phyloP scores from a whole-genome alignment of 805 yeast species.

The Metschnikowia kunwiensis region DNA sequence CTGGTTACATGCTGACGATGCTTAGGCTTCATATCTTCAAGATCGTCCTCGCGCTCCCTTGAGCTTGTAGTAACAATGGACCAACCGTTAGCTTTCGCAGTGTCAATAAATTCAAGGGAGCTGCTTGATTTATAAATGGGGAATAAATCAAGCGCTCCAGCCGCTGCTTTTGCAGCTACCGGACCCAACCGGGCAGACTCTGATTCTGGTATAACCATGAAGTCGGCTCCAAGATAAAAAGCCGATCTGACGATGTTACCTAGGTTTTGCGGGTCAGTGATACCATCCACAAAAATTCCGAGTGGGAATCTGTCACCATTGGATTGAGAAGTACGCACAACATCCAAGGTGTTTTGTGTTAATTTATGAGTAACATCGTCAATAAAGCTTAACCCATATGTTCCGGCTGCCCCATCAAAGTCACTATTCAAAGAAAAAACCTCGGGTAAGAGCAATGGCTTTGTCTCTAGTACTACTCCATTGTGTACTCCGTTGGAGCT shows the following conservation, averaged over 20 bases:
- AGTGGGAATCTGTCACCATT: slow-evolving; percentile 44
- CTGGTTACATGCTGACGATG: slow-evolving; percentile 30
- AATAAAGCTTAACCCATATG: slow-evolving; percentile 20
- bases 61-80: slow-evolving; percentile 60
- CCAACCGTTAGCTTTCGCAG: slow-evolving; percentile 64
- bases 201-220: slow-evolving; percentile 62
- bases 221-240: slow-evolving; percentile 78
- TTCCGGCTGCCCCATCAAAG: slow-evolving; percentile 13
- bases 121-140: slow-evolving; percentile 56
- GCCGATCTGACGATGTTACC: slow-evolving; percentile 84
- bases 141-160: slow-evolving; percentile 79
- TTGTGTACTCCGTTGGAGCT: slow-evolving; percentile 75
- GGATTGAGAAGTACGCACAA: slow-evolving; percentile 25
- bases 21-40: slow-evolving; percentile 21
- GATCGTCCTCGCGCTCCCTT: slow-evolving; percentile 24
- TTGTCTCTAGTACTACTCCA: slow-evolving; percentile 70
- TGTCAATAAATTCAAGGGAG: slow-evolving; percentile 61
- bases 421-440: slow-evolving; percentile 28
- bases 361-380: slow-evolving; percentile 11
- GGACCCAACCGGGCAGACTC: slow-evolving; percentile 77
- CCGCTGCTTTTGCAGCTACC: slow-evolving; percentile 73
- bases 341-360: slow-evolving; percentile 10
- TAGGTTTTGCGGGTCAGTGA: slow-evolving; percentile 82
- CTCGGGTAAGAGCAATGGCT: slow-evolving; percentile 42
- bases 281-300: slow-evolving; percentile 73